Base-by-base conservation (phyloP, 2,329 filamentous ascomycete species). In the Trichoderma asperellum region DNA sequence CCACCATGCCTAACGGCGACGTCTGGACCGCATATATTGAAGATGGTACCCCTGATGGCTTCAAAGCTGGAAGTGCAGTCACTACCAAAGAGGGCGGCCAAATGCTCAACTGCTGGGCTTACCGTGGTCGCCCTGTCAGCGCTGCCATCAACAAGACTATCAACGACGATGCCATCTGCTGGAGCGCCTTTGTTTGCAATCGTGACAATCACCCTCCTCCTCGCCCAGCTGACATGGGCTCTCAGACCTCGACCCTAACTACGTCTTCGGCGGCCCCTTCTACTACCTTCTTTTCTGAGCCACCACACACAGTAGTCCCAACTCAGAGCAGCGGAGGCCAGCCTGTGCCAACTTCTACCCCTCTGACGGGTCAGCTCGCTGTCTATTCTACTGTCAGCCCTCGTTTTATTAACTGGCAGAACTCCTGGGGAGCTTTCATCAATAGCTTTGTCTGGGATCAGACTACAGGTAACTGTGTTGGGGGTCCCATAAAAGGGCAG, bases 131-230 rank as follows among this genome's bases (percentile, higher is more conserved):
- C 8, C 79, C 79, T 4, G 72, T 82, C 64, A 81, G 81, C 63
- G 73, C 76, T 10, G 79, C 79, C 62, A 73, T 79, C 73, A 81
- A 82, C 74, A 78, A 77, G 72, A 82, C 81, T 24, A 71, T 76
- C 70, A 81, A 76, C 34, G 66, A 77, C 35, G 76, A 81, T 58
- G 77, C 80, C 10, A 75, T 80, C 64, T 82, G 81, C 71, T 77
- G 79, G 74, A 79, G 79, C 49, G 81, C 81, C 4, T 82, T 82
- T 72, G 78, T 82, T 70, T 82, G 81, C 74, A 82, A 82, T 61
- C 75, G 77, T 16, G 76, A 80, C 27, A 73, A 76, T 21, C 68
- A 74, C 5, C 72, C 80, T 10, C 80, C 80, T 40, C 68, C 76
- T 69, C 76, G 76, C 5, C 79, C 80, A 49, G 75, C 74, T 10